Percentiles rank a stretch among this genome's conserved stretches.
Conservation (phyloP, 345 rosid species). For the Barbarea vulgaris region DNA sequence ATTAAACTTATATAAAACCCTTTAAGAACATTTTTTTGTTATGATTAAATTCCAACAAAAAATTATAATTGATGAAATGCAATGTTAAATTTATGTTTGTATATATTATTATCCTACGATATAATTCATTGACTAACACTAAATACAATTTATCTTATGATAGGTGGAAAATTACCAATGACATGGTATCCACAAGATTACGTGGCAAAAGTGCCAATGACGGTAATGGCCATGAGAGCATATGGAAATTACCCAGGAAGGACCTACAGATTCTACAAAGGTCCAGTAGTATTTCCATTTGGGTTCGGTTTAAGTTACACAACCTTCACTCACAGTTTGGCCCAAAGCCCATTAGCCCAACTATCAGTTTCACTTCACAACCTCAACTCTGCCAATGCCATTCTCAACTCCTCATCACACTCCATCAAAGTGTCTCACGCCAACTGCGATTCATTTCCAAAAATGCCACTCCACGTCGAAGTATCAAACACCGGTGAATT, state of each 20-base stretch:
- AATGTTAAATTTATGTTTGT: neutral
- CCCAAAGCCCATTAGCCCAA: slow-evolving; percentile 50
- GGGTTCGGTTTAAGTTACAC: slow-evolving; percentile 83
- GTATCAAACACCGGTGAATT: slow-evolving; percentile 65
- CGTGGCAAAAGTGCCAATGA: slow-evolving; percentile 77
- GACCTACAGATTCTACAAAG: slow-evolving; percentile 90
- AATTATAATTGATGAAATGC: too few relatives aligned
- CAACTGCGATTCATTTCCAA: slow-evolving; percentile 49
- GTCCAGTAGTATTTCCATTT: slow-evolving; percentile 83
- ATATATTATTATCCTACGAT: neutral
- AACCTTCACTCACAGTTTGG: slow-evolving; percentile 48
- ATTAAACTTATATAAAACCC: too few relatives aligned
- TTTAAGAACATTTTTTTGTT: too few relatives aligned
- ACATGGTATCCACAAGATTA: slow-evolving; percentile 94
- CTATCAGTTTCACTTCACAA: slow-evolving; percentile 48
- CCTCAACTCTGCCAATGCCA: slow-evolving; percentile 34
- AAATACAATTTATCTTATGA: neutral
- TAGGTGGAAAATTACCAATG: slow-evolving; percentile 92
- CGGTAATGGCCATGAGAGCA: slow-evolving; percentile 79
- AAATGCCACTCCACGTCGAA: slow-evolving; percentile 54
- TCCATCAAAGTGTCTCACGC: slow-evolving; percentile 57
- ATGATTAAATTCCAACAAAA: neutral
- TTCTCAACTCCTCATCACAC: slow-evolving; percentile 46
- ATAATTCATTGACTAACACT: neutral
- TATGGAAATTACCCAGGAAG: slow-evolving; percentile 76